Percentiles rank a stretch among this genome's conserved stretches.
phyloP scores from a whole-genome alignment of 495 filamentous ascomycete genomes.

The Hypomontagnella monticulosa region DNA sequence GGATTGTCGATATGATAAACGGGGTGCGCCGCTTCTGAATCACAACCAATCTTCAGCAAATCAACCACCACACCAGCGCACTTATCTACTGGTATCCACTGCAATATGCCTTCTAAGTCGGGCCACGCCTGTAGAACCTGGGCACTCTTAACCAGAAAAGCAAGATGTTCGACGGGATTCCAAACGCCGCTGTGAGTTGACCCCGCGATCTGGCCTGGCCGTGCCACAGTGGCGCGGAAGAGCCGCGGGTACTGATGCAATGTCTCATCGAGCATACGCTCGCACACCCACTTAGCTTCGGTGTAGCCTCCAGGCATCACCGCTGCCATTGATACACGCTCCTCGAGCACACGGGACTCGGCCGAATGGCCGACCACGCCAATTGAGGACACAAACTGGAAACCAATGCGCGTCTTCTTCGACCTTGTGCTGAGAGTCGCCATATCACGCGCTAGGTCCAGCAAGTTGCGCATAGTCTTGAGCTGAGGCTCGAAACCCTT shows the following conservation, averaged over 20 bases:
- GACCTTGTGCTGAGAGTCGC: constrained; percentile 41
- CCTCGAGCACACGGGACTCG: constrained; percentile 50
- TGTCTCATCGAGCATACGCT: constrained; percentile 60
- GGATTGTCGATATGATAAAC: constrained; percentile 69
- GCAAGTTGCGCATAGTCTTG: constrained; percentile 55
- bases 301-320: constrained; percentile 59
- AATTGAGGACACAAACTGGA: constrained; percentile 68
- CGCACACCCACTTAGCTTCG: constrained; percentile 63
- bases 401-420: constrained; percentile 45
- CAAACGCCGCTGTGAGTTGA: constrained; percentile 61
- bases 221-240: constrained; percentile 57
- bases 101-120: constrained; percentile 52
- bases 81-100: constrained; percentile 62
- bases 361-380: constrained; percentile 54
- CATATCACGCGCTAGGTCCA: constrained; percentile 57
- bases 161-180: constrained; percentile 61
- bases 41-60: constrained; percentile 6
- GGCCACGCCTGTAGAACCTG: constrained; percentile 59
- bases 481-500: constrained; percentile 62
- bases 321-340: constrained; percentile 44
- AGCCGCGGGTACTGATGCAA: constrained; percentile 53
- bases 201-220: constrained; percentile 62
- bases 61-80: constrained; percentile 50
- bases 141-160: constrained; percentile 61
- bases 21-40: constrained; percentile 39